Conservation (phyloP, 495 filamentous ascomycete species). For the Entonaema liquescens region DNA sequence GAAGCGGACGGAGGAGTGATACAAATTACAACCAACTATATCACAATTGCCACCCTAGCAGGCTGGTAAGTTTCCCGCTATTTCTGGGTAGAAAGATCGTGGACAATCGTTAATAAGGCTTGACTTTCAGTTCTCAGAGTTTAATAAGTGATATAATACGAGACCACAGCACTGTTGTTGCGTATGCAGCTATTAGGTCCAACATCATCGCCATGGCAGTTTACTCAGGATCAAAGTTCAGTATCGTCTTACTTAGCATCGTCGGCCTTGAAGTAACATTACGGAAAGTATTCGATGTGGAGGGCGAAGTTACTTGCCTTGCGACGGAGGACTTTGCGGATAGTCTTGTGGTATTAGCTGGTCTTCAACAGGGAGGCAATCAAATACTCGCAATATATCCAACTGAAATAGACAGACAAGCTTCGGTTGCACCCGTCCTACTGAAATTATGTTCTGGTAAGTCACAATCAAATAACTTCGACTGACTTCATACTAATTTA, state of each 20-base stretch:
- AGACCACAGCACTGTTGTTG: constrained; percentile 36
- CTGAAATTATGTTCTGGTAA: constrained; percentile 26
- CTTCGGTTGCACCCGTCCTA: constrained; percentile 9
- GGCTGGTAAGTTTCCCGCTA: constrained; percentile 41
- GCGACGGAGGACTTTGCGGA: constrained; percentile 31
- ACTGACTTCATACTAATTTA: not conserved
- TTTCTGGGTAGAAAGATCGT: constrained; percentile 20
- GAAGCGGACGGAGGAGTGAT: constrained; percentile 50
- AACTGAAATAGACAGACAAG: constrained; percentile 7
- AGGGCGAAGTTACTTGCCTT: constrained; percentile 55
- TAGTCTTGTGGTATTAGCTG: constrained; percentile 44
- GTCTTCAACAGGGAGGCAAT: constrained; percentile 40
- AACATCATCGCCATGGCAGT: constrained; percentile 50
- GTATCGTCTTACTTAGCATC: constrained; percentile 47
- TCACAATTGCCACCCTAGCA: constrained; percentile 47
- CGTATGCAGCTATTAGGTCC: constrained; percentile 46
- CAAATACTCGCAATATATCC: constrained; percentile 43
- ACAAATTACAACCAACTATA: constrained; percentile 65
- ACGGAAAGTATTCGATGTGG: constrained; percentile 37
- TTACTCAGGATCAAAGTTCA: constrained; percentile 42
- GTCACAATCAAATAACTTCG: not conserved
- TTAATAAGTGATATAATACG: constrained; percentile 38
- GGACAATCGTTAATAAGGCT: constrained; percentile 9
- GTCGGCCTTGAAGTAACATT: constrained; percentile 35
- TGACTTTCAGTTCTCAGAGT: constrained; percentile 39